phyloP scores from a whole-genome alignment of 2,329 filamentous ascomycete species.

The Clathrospora elynae region DNA sequence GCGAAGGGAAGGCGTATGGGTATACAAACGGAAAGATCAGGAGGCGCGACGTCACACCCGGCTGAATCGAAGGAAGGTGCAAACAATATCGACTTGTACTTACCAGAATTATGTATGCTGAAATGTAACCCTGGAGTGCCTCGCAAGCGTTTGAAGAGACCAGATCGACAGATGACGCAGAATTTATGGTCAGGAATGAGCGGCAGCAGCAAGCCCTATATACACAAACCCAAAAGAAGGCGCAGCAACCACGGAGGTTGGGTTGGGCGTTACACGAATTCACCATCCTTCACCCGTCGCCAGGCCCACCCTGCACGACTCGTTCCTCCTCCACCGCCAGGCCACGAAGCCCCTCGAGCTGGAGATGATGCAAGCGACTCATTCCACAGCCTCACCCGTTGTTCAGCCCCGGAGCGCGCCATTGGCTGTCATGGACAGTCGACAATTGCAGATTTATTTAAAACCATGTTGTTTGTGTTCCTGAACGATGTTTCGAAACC shows the following conservation, averaged over 20 bases:
- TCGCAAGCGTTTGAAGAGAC: too few relatives aligned
- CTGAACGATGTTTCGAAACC: constrained; percentile 30
- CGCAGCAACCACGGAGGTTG: constrained; percentile 24
- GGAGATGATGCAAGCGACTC: neutral
- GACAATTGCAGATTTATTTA: constrained; percentile 1
- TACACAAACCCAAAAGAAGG: constrained; percentile 12
- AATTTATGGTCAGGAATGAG: neutral
- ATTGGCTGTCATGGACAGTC: too few relatives aligned
- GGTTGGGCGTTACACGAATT: constrained; percentile 14
- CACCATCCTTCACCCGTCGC: constrained; percentile 5
- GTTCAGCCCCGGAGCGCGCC: too few relatives aligned
- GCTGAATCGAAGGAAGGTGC: constrained; percentile 5
- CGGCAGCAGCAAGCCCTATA: constrained; percentile 23
- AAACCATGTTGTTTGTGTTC: constrained; percentile 19
- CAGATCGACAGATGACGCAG: neutral
- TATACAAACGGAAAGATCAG: constrained; percentile 8
- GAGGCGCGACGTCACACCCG: neutral
- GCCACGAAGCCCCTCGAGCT: constrained; percentile 3
- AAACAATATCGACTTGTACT: constrained; percentile 1
- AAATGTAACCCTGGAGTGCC: too few relatives aligned
- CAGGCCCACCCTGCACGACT: constrained; percentile 5
- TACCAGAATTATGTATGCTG: constrained; percentile 9
- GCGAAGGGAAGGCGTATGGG: constrained; percentile 3
- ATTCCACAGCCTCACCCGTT: constrained; percentile 8
- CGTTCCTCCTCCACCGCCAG: constrained; percentile 1